Conservation (phyloP, 768 basidiomycete species). For the Cubamyces lactineus region DNA sequence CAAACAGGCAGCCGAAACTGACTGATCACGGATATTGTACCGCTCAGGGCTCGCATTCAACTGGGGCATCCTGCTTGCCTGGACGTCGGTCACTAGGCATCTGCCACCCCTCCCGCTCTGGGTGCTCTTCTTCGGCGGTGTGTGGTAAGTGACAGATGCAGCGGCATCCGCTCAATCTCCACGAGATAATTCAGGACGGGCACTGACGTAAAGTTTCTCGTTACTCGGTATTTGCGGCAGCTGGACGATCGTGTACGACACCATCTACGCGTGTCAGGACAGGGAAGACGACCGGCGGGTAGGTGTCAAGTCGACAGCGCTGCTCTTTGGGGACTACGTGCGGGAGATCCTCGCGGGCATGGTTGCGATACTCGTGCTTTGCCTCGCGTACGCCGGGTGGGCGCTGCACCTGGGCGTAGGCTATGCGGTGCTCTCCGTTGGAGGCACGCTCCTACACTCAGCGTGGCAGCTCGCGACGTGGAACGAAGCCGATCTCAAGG, state of each 20-base stretch:
- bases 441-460: slow-evolving; percentile 47
- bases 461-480: slow-evolving; percentile 52
- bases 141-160: slow-evolving; percentile 30
- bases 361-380: slow-evolving; percentile 52
- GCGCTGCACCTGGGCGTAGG: slow-evolving; percentile 53
- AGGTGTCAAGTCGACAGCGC: slow-evolving; percentile 77
- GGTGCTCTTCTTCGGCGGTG: slow-evolving; percentile 27
- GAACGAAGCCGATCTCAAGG: slow-evolving; percentile 45
- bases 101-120: slow-evolving; percentile 32
- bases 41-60: slow-evolving; percentile 51
- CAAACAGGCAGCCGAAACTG: background rate
- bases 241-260: slow-evolving; percentile 58
- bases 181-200: background rate
- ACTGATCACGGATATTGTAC: background rate
- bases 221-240: slow-evolving; percentile 19
- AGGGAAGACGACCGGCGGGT: slow-evolving; percentile 71
- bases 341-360: slow-evolving; percentile 58
- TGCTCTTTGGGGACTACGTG: slow-evolving; percentile 66
- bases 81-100: slow-evolving; percentile 44
- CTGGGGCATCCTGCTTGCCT: slow-evolving; percentile 53
- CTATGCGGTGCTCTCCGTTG: slow-evolving; percentile 50
- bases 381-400: slow-evolving; percentile 56
- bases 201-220: background rate
- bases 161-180: slow-evolving; percentile 34
- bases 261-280: slow-evolving; percentile 82